Evolutionary conservation across 2,329 filamentous ascomycete species (phyloP).

Genomic region (Pseudocercospora cruenta): DNA sequence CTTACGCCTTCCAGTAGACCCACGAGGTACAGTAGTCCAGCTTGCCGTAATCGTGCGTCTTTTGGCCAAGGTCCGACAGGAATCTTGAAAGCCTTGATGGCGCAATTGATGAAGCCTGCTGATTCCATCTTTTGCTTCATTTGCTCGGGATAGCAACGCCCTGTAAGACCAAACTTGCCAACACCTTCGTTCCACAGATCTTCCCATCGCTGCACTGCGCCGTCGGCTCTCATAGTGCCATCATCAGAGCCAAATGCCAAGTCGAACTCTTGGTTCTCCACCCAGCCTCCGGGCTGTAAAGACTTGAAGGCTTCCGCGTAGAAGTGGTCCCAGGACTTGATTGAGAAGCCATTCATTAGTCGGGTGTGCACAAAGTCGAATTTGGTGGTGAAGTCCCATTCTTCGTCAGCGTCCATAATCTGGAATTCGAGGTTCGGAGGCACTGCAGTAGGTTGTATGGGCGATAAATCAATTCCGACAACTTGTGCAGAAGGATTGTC

Average conservation of each 20-base stretch:
- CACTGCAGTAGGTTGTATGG: slow-evolving; percentile 35
- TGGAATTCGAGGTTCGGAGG: slow-evolving; percentile 30
- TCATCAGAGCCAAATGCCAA: slow-evolving; percentile 34
- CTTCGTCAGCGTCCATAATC: slow-evolving; percentile 28
- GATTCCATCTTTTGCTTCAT: slow-evolving; percentile 42
- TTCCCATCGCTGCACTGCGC: slow-evolving; percentile 27
- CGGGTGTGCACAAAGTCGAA: slow-evolving; percentile 39
- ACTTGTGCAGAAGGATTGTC: slow-evolving; percentile 33
- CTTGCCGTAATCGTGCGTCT: slow-evolving; percentile 32
- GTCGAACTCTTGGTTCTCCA: slow-evolving; percentile 46
- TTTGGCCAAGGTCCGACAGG: slow-evolving; percentile 36
- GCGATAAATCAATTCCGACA: slow-evolving; percentile 35
- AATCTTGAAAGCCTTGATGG: slow-evolving; percentile 34
- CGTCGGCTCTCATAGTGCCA: slow-evolving; percentile 21
- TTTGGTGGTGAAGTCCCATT: slow-evolving; percentile 29
- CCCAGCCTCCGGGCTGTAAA: slow-evolving; percentile 42
- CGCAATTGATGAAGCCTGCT: slow-evolving; percentile 40
- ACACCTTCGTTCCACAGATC: slow-evolving; percentile 32
- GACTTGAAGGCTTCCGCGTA: slow-evolving; percentile 31
- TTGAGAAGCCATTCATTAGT: slow-evolving; percentile 36
- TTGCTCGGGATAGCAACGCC: slow-evolving; percentile 30
- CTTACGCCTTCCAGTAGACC: slow-evolving; percentile 33
- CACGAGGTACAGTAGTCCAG: slow-evolving; percentile 32
- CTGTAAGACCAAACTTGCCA: slow-evolving; percentile 29
- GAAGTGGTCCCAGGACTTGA: slow-evolving; percentile 35